These are phyloP conservation scores for Borovskyia barvae DNA, from an alignment of 208 protist genomes.

Conservation along the genomic window DNA sequence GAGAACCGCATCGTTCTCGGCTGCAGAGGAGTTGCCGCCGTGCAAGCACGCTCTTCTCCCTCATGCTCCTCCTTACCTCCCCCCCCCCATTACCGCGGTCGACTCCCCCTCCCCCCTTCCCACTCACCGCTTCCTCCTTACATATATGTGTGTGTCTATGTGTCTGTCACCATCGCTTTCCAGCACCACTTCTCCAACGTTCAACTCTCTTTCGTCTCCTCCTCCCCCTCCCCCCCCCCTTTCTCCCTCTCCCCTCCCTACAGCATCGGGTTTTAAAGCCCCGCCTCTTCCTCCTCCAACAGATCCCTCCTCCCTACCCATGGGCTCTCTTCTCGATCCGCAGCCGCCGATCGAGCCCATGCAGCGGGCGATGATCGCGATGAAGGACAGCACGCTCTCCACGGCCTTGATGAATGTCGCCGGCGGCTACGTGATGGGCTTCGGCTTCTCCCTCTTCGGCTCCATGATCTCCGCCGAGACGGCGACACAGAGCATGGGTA, in stretches of 20 bases:
- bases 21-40: background rate
- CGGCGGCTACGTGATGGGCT: conserved; percentile 88
- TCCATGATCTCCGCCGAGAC: conserved; percentile 86
- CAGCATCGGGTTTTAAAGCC: background rate
- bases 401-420: conserved; percentile 61
- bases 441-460: conserved; percentile 86
- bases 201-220: background rate
- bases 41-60: too few relatives aligned
- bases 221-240: background rate
- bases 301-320: conserved; percentile 2
- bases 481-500: conserved; percentile 84
- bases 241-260: background rate
- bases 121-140: too few relatives aligned
- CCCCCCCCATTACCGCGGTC: too few relatives aligned
- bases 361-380: conserved; percentile 63
- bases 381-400: conserved; percentile 59
- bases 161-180: too few relatives aligned
- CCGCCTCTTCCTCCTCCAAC: background rate
- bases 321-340: conserved; percentile 63
- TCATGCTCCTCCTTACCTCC: too few relatives aligned
- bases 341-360: conserved; percentile 57
- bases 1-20: background rate
- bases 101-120: too few relatives aligned
- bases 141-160: too few relatives aligned
- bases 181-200: too few relatives aligned